Evolutionary conservation across 257 asterid species (phyloP), one percentile per base, ranked within the genome.

Genomic region (Lycium ferocissimum): DNA sequence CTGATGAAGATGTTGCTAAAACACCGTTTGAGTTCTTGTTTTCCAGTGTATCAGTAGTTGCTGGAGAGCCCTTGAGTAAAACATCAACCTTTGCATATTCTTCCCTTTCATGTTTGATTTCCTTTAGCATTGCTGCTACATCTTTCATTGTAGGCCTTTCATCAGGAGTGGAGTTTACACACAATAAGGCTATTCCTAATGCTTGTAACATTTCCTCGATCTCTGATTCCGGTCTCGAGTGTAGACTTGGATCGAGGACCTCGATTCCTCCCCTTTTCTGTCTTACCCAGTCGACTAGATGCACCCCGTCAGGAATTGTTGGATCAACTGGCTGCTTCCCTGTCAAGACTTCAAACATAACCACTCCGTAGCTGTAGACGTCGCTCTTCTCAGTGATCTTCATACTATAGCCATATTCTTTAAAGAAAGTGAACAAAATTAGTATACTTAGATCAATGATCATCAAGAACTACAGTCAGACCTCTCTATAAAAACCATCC

Each of bases 91-190:
- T 90, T 12, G 91, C 87, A 47, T 78, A 88, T 38, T 88, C 91
- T 66, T 90, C 92, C 63, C 91, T 87, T 84, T 90, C 92, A 59
- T 88, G 89, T 87, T 87, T 90, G 86, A 90, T 90, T 80, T 90
- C 92, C 13, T 87, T 88, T 75, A 90, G 89, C 92, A 90, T 90
- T 79, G 91, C 92, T n/a, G 90, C 91, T n/a, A 90, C 92, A 80
- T 90, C 92, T 87, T 90, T 90, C 92, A 90, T 90, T 18, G 92
- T 88, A 14, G 91, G 92, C 81, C 92, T 83, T 49, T 90, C 91
- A 3, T 87, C 88, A 2, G 92, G 92, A 66, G 56, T n/a, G n/a
- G 92, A 67, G 76, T 85, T 88, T 2, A 90, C 89, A 7, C 92
- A 90, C 56, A 90, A 26, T 22, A 87, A 49, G 61, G 92, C 92